These are phyloP conservation scores for Hyphodiscus hymeniophilus DNA, from an alignment of 495 filamentous ascomycete species.

Conservation along the genomic window DNA sequence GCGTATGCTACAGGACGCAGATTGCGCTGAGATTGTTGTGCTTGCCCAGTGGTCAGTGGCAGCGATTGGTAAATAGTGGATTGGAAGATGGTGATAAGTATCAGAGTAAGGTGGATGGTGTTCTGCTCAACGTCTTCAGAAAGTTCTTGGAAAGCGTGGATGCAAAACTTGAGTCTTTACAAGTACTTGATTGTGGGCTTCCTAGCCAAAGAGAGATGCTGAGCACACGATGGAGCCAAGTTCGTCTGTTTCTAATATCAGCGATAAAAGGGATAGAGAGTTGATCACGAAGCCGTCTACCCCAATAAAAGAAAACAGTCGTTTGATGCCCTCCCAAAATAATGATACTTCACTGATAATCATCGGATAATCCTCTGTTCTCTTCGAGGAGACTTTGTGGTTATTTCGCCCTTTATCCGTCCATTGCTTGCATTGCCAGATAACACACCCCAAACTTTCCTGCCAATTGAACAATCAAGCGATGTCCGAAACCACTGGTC, in stretches of 20 bases:
- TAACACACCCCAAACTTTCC: too few species aligned
- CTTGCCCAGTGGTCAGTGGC: slow-evolving; percentile 12
- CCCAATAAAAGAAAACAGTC: not conserved
- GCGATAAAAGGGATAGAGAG: slow-evolving; percentile 16
- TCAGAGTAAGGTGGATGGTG: slow-evolving; percentile 10
- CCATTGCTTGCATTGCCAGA: too few species aligned
- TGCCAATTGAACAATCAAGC: too few species aligned
- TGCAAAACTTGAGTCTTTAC: slow-evolving; percentile 2
- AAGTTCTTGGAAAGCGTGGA: not conserved
- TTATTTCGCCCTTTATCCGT: too few species aligned
- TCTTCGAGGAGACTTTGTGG: too few species aligned
- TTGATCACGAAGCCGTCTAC: not conserved
- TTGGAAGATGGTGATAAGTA: slow-evolving; percentile 14
- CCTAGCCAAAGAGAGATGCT: slow-evolving; percentile 16
- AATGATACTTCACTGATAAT: too few species aligned
- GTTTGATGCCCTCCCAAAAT: too few species aligned
- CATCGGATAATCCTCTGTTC: too few species aligned
- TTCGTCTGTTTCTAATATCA: slow-evolving; percentile 6
- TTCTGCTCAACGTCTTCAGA: slow-evolving; percentile 9
- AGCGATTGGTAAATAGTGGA: slow-evolving; percentile 6
- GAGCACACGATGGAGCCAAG: slow-evolving; percentile 19
- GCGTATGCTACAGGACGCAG: slow-evolving; percentile 49
- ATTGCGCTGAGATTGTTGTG: slow-evolving; percentile 36
- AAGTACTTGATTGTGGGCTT: not conserved
- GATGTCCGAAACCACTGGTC: too few species aligned